phyloP scores from a whole-genome alignment of 2,329 filamentous ascomycete genomes.

The Nothophaeocryptopus gaeumannii region DNA sequence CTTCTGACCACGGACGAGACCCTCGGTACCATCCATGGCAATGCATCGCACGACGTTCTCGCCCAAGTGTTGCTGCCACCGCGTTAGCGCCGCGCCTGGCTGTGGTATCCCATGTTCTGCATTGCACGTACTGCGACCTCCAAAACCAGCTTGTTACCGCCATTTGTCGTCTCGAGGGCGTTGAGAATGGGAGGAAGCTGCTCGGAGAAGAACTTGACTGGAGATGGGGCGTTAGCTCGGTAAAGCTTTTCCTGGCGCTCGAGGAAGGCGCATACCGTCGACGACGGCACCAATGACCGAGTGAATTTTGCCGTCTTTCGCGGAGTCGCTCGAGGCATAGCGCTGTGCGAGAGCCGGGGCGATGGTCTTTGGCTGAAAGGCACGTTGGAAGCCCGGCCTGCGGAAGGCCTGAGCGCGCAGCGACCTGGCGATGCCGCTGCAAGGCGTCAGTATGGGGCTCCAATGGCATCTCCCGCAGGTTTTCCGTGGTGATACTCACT shows the following conservation, averaged over 20 bases:
- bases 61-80: constrained; percentile 89
- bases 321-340: constrained; percentile 59
- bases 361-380: constrained; percentile 58
- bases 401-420: constrained; percentile 59
- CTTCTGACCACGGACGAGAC: constrained; percentile 89
- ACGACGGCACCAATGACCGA: constrained; percentile 98
- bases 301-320: constrained; percentile 62
- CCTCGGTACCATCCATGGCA: constrained; percentile 99
- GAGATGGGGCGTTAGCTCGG: constrained; percentile 31
- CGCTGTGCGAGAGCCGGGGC: constrained; percentile 59
- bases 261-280: constrained; percentile 68
- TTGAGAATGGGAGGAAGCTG: constrained; percentile 97
- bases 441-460: constrained; percentile 31
- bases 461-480: constrained; percentile 37
- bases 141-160: constrained; percentile 88
- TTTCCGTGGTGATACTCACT: constrained; percentile 54
- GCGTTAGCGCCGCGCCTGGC: constrained; percentile 27
- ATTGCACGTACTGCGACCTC: constrained; percentile 81
- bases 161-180: constrained; percentile 87
- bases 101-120: constrained; percentile 11
- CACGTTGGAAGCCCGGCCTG: constrained; percentile 56
- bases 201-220: constrained; percentile 95
- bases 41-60: constrained; percentile 99
- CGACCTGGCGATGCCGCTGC: constrained; percentile 64
- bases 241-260: constrained; percentile 21